A percentile compares a stretch with the other conserved stretches of the same genome.
phyloP scores from a whole-genome alignment of 108 stramenopile species.

The Mayamaea pseudoterrestris region DNA sequence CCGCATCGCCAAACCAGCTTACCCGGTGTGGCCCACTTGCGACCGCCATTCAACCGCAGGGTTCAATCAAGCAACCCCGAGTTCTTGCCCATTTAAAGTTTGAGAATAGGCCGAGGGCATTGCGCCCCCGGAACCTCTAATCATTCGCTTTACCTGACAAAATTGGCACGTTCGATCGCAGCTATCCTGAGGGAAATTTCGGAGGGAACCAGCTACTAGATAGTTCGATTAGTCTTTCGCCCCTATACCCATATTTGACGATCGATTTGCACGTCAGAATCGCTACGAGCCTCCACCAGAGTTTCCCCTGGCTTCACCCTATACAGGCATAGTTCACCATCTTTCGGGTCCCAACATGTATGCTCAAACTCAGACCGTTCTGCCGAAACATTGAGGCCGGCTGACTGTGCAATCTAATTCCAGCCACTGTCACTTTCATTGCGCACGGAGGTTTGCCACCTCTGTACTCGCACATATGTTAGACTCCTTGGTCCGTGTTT shows the following conservation, averaged over 20 bases:
- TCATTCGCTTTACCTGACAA: conserved; percentile 98
- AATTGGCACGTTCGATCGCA: conserved; percentile 72
- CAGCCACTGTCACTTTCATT: conserved; percentile 84
- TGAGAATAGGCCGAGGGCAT: conserved; percentile 92
- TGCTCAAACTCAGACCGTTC: conserved; percentile 90
- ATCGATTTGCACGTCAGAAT: conserved; percentile 94
- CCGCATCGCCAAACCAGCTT: conserved; percentile 96
- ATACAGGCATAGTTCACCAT: conserved; percentile 96
- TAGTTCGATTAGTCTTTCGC: conserved; percentile 97
- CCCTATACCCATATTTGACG: conserved; percentile 95
- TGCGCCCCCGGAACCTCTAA: conserved; percentile 90
- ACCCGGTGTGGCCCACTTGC: conserved; percentile 94
- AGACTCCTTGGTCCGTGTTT: conserved; percentile 91
- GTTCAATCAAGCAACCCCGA: conserved; percentile 89
- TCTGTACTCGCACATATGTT: conserved; percentile 83
- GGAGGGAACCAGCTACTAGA: conserved; percentile 96
- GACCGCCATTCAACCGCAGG: conserved; percentile 83
- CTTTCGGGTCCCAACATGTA: conserved; percentile 91
- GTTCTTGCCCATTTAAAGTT: conserved; percentile 95
- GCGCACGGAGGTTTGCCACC: conserved; percentile 84
- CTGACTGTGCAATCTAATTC: conserved; percentile 66
- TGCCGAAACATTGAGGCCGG: conserved; percentile 77
- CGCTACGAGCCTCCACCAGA: conserved; percentile 91
- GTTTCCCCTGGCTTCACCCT: conserved; percentile 94
- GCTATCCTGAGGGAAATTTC: conserved; percentile 97